phyloP scores from a whole-genome alignment of 2,329 filamentous ascomycete species.

The Fusarium continuum region DNA sequence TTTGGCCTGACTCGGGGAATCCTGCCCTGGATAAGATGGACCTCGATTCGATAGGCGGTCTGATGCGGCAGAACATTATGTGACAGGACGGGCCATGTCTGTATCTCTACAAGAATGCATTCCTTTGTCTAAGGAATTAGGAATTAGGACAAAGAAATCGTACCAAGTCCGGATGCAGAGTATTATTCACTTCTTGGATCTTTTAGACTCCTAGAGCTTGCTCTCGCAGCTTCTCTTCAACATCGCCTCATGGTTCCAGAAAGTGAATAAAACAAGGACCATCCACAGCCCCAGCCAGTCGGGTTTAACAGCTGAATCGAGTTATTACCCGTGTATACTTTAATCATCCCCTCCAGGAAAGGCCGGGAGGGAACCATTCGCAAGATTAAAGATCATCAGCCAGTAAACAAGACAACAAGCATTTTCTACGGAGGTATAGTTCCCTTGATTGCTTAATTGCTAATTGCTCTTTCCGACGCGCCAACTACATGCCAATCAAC shows the following conservation, averaged over 20 bases:
- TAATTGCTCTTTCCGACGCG: not conserved
- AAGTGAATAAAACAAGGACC: constrained; percentile 16
- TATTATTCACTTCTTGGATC: no score
- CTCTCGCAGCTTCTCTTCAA: not conserved
- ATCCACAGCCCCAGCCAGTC: not conserved
- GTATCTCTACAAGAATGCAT: not conserved
- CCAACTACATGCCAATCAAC: not conserved
- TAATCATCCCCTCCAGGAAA: constrained; percentile 13
- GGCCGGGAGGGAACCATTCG: not conserved
- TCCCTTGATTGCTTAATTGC: not conserved
- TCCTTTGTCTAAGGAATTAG: constrained; percentile 4
- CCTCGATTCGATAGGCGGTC: constrained; percentile 5
- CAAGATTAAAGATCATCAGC: not conserved
- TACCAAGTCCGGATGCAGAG: not conserved
- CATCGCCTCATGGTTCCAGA: not conserved
- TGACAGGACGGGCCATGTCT: not conserved
- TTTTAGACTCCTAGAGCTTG: not conserved
- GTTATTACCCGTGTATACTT: constrained; percentile 18
- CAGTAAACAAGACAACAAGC: not conserved
- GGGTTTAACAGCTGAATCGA: constrained; percentile 14
- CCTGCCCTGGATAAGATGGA: not conserved
- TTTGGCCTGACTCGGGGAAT: constrained; percentile 19
- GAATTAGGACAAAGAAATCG: not conserved
- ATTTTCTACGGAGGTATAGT: not conserved
- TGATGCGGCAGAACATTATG: not conserved